Base-by-base conservation (phyloP, 2,329 filamentous ascomycete genomes). In the Penicillium sp. region DNA sequence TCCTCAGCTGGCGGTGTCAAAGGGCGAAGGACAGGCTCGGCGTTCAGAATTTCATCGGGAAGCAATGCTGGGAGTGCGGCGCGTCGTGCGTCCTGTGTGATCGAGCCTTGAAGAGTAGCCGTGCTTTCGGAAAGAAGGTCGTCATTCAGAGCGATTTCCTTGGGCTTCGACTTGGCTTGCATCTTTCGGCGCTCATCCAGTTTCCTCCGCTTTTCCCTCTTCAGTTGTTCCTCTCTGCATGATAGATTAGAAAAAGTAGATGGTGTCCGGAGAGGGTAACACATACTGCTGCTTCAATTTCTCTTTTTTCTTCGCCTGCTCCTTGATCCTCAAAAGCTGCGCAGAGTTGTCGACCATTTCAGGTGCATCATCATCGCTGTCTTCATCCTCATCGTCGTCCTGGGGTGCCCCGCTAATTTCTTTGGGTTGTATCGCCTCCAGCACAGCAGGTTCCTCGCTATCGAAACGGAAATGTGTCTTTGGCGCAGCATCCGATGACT, bases 1-100 rank as follows among this genome's bases (percentile, higher is more conserved):
- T 63, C 62, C 44, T 73, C 67, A 3, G 64, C 64, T 1, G 75
- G 74, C 4, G 74, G 74, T 1, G 74, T 77, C 2, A 73, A 73
- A 4, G 74, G 72, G 23, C 74, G 69, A 8, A 63, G 61, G 27
- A 69, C 66, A 20, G 74, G 75, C 24, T 73, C 72, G 12, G 72
- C 70, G 44, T 74, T 75, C 42, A 81, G 63, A 37, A 81, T 73
- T 23, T 77, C 75, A 44, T 75, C 72, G 4, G 78, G 78, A 29
- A 81, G 73, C 20, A 80, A 69, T 33, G 70, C 72, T 5, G 78
- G 78, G 10, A 80, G 69, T n/a, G 64, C 60, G 9, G 57, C 65
- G 54, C 63, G 63, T 59, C 66, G 61, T 54, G 66, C 49, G 45
- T 71, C 67, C 50, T 70, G 66, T 28, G 64, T 66, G 25, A 55